These are phyloP conservation scores for Pythium rishiriense DNA, from an alignment of 352 stramenopile species.

Conservation along the genomic window DNA sequence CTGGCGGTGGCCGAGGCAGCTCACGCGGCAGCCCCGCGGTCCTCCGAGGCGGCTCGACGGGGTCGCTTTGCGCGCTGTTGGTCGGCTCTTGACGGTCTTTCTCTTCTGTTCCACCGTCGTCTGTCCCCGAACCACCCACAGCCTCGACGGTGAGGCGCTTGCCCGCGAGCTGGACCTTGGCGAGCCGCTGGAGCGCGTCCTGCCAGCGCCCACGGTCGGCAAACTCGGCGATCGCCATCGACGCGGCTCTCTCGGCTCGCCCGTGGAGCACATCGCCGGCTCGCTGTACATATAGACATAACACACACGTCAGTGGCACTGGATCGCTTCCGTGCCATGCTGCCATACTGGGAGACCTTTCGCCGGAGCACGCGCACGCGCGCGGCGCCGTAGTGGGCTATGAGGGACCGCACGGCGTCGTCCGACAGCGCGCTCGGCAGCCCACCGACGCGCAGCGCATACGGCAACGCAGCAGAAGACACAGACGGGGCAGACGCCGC, in stretches of 20 bases:
- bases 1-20: not conserved
- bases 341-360: slow-evolving; percentile 16
- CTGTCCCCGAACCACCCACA: not conserved
- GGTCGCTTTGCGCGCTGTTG: not conserved
- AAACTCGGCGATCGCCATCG: slow-evolving; percentile 60
- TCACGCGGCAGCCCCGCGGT: not conserved
- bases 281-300: slow-evolving; percentile 23
- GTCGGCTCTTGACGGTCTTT: not conserved
- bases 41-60: not conserved
- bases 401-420: slow-evolving; percentile 54
- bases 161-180: slow-evolving; percentile 56
- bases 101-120: not conserved
- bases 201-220: slow-evolving; percentile 27
- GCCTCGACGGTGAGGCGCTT: slow-evolving; percentile 31
- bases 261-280: slow-evolving; percentile 21
- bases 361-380: slow-evolving; percentile 45
- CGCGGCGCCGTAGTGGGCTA: slow-evolving; percentile 59
- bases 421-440: slow-evolving; percentile 55
- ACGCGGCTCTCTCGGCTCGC: slow-evolving; percentile 20
- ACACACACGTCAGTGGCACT: not conserved
- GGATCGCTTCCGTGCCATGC: not conserved
- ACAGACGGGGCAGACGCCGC: not conserved
- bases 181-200: slow-evolving; percentile 45
- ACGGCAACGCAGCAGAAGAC: not conserved
- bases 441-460: slow-evolving; percentile 53